Conservation (phyloP, 1,139 yeast species). For the Suhomyces kunorum region DNA sequence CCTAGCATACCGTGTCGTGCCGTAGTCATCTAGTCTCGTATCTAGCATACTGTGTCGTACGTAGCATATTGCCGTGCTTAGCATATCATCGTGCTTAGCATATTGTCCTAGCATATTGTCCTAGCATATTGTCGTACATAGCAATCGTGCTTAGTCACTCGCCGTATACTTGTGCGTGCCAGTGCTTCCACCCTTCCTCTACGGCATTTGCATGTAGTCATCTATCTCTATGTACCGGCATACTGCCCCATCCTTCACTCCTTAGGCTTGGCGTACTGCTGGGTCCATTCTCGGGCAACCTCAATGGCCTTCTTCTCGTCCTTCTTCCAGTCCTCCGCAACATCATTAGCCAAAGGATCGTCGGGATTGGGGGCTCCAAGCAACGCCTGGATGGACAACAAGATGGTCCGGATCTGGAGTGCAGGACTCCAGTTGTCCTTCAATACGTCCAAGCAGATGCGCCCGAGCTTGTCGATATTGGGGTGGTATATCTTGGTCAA, state of each 20-base stretch:
- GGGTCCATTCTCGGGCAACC: constrained; percentile 90
- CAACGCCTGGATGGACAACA: constrained; percentile 88
- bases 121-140: no score
- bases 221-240: neutral
- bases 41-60: no score
- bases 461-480: constrained; percentile 89
- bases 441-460: constrained; percentile 92
- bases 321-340: constrained; percentile 94
- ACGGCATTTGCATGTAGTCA: neutral
- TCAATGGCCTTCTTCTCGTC: constrained; percentile 77
- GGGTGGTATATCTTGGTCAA: constrained; percentile 95
- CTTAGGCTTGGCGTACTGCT: constrained; percentile 51
- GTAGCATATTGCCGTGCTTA: no score
- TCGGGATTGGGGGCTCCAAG: constrained; percentile 97
- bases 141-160: no score
- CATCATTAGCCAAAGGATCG: constrained; percentile 97
- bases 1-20: no score
- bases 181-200: neutral
- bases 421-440: constrained; percentile 98
- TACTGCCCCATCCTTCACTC: constrained; percentile 2
- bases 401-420: constrained; percentile 88
- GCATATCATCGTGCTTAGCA: no score
- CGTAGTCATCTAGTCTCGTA: no score
- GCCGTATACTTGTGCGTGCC: no score
- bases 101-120: no score